Conservation (phyloP, 2,329 filamentous ascomycete genomes). For the Chaetothyriales sp. region DNA sequence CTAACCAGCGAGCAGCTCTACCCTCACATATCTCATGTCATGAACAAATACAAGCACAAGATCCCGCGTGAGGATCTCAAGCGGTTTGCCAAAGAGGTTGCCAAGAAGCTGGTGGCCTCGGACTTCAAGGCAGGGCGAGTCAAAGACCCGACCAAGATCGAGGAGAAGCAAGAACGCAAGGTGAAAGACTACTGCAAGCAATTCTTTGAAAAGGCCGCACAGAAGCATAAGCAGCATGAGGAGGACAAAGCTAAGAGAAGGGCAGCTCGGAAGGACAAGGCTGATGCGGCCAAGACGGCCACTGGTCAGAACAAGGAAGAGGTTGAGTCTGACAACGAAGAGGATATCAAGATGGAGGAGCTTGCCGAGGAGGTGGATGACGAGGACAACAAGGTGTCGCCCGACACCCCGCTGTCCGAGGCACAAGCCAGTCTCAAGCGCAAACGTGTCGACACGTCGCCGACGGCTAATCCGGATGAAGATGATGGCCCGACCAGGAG, state of each 20-base stretch:
- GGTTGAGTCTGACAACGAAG: slow-evolving; percentile 16
- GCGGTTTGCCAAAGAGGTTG: slow-evolving; percentile 51
- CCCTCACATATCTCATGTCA: slow-evolving; percentile 69
- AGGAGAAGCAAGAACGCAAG: slow-evolving; percentile 62
- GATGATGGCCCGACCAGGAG: slow-evolving; percentile 10
- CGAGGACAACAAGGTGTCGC: slow-evolving; percentile 26
- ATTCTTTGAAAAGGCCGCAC: slow-evolving; percentile 72
- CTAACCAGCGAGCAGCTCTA: slow-evolving; percentile 46
- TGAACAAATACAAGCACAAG: slow-evolving; percentile 75
- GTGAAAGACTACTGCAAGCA: slow-evolving; percentile 72
- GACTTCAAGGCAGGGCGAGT: slow-evolving; percentile 88
- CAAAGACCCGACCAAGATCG: slow-evolving; percentile 61
- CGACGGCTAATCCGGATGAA: slow-evolving; percentile 12
- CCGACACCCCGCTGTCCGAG: slow-evolving; percentile 22
- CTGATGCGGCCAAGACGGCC: slow-evolving; percentile 15
- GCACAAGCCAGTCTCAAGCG: slow-evolving; percentile 38
- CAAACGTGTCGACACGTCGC: slow-evolving; percentile 35
- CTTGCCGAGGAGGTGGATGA: slow-evolving; percentile 20
- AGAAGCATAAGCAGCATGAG: slow-evolving; percentile 57
- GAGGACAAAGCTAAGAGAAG: slow-evolving; percentile 43
- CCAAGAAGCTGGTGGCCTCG: slow-evolving; percentile 77
- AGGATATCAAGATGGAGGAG: slow-evolving; percentile 28
- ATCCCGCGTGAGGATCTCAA: slow-evolving; percentile 66
- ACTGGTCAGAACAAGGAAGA: slow-evolving; percentile 14
- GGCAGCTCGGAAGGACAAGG: slow-evolving; percentile 17